Percentiles rank a stretch among this genome's conserved stretches.
These are phyloP conservation scores for Zoysia pacifica DNA, from an alignment of 176 grass and related monocot species.

Conservation along the genomic window DNA sequence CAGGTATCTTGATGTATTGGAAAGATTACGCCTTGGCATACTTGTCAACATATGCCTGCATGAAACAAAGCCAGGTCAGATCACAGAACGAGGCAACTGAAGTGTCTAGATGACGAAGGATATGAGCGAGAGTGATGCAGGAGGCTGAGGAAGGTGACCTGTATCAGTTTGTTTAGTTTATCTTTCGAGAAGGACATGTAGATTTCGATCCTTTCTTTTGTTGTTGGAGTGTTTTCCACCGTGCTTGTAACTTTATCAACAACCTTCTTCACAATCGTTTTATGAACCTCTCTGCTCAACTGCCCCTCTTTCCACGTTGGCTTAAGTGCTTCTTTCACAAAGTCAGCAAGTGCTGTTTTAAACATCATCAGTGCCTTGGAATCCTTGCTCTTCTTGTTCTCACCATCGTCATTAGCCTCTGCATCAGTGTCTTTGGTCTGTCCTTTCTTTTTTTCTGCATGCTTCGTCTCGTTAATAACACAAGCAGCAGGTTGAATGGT, in stretches of 20 bases:
- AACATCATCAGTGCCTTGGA: constrained; percentile 78
- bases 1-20: neutral
- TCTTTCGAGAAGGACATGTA: constrained; percentile 82
- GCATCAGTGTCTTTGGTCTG: constrained; percentile 47
- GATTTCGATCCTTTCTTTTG: constrained; percentile 87
- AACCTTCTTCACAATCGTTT: constrained; percentile 98
- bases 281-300: constrained; percentile 84
- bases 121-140: neutral
- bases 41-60: constrained; percentile 90
- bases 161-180: constrained; percentile 85
- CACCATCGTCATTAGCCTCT: constrained; percentile 53
- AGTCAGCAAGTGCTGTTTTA: constrained; percentile 77
- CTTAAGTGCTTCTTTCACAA: constrained; percentile 91
- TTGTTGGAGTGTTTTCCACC: constrained; percentile 73
- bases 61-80: neutral
- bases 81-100: neutral
- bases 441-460: constrained; percentile 53
- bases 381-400: constrained; percentile 69
- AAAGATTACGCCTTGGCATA: constrained; percentile 47
- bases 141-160: constrained; percentile 49
- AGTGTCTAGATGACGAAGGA: neutral
- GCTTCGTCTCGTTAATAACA: constrained; percentile 43
- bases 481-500: constrained; percentile 20
- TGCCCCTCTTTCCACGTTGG: constrained; percentile 98
- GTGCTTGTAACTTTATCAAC: constrained; percentile 89